Base-by-base conservation (phyloP, 768 basidiomycete species). In the Collybia mongolica region DNA sequence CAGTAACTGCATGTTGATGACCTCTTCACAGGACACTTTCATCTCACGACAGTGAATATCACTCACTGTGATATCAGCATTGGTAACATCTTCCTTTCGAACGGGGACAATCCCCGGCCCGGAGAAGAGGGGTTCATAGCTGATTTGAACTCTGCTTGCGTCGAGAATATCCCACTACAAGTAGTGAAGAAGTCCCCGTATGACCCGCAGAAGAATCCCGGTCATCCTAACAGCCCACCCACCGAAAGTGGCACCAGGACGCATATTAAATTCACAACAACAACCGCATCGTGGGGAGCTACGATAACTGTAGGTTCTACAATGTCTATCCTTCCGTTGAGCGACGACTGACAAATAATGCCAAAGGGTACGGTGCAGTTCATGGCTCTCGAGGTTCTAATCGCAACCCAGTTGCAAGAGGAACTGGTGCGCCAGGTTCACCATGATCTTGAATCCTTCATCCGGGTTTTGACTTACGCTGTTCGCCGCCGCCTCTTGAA, bases 1-100 rank as follows among this genome's bases (percentile, higher is more conserved):
- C 2, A n/a, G n/a, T n/a, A n/a, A n/a, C n/a, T n/a, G n/a, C n/a
- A n/a, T n/a, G n/a, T n/a, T n/a, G n/a, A n/a, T n/a, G n/a, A n/a
- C n/a, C n/a, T n/a, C n/a, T n/a, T n/a, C n/a, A n/a, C n/a, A n/a
- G n/a, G n/a, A n/a, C n/a, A n/a, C n/a, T n/a, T n/a, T n/a, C n/a
- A n/a, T n/a, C n/a, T n/a, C n/a, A n/a, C n/a, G n/a, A n/a, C n/a
- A n/a, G n/a, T n/a, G n/a, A n/a, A n/a, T n/a, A n/a, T n/a, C n/a
- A n/a, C n/a, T n/a, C 68, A 70, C 36, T 54, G 66, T 3, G 65
- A 72, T 40, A 54, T 71, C 43, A 71, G 66, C 49, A 60, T 62
- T 23, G 67, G 68, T 11, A 70, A 69, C 42, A 56, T 72, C 5
- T 60, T n/a, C n/a, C n/a, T n/a, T 11, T 32, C 48, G 4, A 29